These are phyloP conservation scores for Gonapodya prolifera DNA, from an alignment of 192 early-diverging fungal genomes.

Conservation along the genomic window DNA sequence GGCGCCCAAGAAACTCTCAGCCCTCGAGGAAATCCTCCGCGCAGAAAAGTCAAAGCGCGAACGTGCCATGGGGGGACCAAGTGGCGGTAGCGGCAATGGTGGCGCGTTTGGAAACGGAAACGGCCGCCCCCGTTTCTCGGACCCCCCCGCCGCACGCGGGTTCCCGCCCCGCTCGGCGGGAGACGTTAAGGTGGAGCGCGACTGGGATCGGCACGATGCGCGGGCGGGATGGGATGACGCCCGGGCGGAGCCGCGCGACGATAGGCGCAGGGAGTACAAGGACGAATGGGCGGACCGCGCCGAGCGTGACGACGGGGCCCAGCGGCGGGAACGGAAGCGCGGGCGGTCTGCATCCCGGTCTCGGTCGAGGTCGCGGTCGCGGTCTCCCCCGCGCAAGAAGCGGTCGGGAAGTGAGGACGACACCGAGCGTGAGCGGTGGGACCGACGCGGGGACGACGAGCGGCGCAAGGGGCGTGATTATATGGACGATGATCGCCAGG, in stretches of 20 bases:
- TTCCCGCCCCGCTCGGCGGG: too few relatives aligned
- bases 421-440: neutral
- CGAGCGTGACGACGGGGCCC: too few relatives aligned
- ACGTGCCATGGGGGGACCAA: neutral
- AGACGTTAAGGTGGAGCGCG: too few relatives aligned
- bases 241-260: too few relatives aligned
- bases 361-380: neutral
- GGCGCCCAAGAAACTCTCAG: constrained; percentile 37
- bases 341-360: neutral
- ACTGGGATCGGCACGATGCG: too few relatives aligned
- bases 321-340: neutral
- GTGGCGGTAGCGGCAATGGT: neutral
- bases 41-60: constrained; percentile 23
- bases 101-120: neutral
- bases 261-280: too few relatives aligned
- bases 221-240: too few relatives aligned
- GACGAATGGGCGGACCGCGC: neutral
- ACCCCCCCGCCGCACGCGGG: neutral
- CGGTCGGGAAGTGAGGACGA: neutral
- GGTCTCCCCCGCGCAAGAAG: neutral
- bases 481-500: neutral
- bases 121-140: neutral
- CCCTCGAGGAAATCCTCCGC: constrained; percentile 49
- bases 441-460: neutral
- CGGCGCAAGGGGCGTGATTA: neutral